These are phyloP conservation scores for Naganishia sp. DNA, from an alignment of 1,284 basidiomycete genomes.

Conservation along the genomic window DNA sequence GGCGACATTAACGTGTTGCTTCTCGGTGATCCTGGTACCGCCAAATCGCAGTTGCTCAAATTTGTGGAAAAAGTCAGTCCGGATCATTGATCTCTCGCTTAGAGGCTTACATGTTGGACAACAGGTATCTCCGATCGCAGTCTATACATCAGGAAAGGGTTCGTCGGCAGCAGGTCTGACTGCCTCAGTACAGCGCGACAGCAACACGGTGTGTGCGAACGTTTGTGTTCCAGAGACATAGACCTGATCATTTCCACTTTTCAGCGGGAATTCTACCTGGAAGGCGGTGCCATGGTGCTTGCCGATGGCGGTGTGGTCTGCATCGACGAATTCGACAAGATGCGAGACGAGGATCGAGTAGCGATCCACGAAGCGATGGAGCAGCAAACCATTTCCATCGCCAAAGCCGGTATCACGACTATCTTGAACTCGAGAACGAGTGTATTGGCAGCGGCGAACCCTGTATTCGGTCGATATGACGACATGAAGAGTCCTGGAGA, in stretches of 20 bases:
- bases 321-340: conserved; percentile 99
- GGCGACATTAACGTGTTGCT: conserved; percentile 98
- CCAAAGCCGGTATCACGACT: conserved; percentile 98
- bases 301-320: conserved; percentile 98
- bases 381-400: conserved; percentile 99
- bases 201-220: conserved; percentile 68
- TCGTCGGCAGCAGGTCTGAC: conserved; percentile 97
- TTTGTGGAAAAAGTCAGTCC: conserved; percentile 88
- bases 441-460: conserved; percentile 96
- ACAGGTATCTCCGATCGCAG: conserved; percentile 91
- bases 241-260: neutral
- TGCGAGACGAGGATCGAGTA: conserved; percentile 98
- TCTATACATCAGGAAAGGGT: conserved; percentile 97
- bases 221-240: conserved; percentile 1
- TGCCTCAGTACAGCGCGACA: conserved; percentile 93
- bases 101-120: neutral
- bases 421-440: conserved; percentile 95
- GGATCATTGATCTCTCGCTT: neutral
- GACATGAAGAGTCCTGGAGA: conserved; percentile 96
- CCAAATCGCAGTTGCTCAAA: conserved; percentile 95
- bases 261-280: conserved; percentile 95
- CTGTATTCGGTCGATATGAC: conserved; percentile 97
- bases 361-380: conserved; percentile 99
- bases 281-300: conserved; percentile 99
- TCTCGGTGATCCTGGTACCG: conserved; percentile 96